Evolutionary conservation across 176 grass and related monocot species (phyloP).

Genomic region (Eremochloa ophiuroides): DNA sequence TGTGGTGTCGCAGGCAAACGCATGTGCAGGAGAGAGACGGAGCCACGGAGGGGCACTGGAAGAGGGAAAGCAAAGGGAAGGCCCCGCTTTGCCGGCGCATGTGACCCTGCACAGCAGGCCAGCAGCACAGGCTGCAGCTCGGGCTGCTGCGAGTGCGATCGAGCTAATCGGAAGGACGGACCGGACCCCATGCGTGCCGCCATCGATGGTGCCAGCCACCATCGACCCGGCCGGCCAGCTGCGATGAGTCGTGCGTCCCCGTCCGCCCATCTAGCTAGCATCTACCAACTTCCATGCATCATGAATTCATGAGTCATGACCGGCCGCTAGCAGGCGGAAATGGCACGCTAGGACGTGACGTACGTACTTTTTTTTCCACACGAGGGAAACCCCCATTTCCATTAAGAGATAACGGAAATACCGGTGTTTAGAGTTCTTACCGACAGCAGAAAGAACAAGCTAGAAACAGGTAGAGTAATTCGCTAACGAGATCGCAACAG

Average conservation of each 20-base stretch:
- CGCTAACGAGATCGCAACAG: too few relatives aligned
- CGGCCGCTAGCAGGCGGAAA: neutral
- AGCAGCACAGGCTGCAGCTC: neutral
- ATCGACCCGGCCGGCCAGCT: neutral
- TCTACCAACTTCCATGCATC: neutral
- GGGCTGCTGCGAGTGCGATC: constrained; percentile 5
- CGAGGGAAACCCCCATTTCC: too few relatives aligned
- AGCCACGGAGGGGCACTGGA: neutral
- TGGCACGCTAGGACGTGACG: neutral
- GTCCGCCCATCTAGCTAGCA: neutral
- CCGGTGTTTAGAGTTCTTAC: too few relatives aligned
- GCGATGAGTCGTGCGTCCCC: neutral
- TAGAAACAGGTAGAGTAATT: too few relatives aligned
- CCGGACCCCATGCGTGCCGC: neutral
- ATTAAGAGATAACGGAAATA: too few relatives aligned
- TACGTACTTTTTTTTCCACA: too few relatives aligned
- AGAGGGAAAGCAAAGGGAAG: neutral
- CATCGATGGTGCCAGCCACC: neutral
- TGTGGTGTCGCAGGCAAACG: constrained; percentile 36
- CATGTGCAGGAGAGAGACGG: constrained; percentile 20
- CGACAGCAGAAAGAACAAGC: too few relatives aligned
- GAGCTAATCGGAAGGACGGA: neutral
- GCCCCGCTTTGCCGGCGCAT: constrained; percentile 29
- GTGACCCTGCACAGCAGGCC: constrained; percentile 7
- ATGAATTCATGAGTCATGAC: neutral